A percentile compares a stretch with the other conserved stretches of the same genome.
phyloP scores from a whole-genome alignment of 805 yeast species.

The Isabelozyma pseudorhagii region DNA sequence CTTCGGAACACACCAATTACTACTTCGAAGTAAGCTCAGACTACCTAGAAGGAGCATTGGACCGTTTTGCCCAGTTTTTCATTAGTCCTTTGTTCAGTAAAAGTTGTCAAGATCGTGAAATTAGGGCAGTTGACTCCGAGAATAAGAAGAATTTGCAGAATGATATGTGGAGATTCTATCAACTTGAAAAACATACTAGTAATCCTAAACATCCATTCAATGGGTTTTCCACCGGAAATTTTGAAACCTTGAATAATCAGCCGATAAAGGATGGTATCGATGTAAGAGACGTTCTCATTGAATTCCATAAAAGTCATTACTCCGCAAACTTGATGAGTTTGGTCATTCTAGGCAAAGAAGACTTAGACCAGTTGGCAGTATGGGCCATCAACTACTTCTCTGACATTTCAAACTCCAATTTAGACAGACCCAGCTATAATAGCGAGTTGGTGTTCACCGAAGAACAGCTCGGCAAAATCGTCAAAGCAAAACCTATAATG shows the following conservation, averaged over 20 bases:
- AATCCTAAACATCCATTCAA: conserved; percentile 79
- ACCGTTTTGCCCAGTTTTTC: conserved; percentile 90
- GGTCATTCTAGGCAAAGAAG: conserved; percentile 79
- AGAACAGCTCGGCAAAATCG: conserved; percentile 49
- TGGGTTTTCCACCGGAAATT: conserved; percentile 89
- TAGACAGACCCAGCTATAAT: conserved; percentile 43
- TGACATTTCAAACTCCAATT: conserved; percentile 51
- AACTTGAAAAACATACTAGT: conserved; percentile 72
- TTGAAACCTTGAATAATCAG: conserved; percentile 62
- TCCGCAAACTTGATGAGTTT: conserved; percentile 88
- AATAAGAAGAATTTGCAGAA: conserved; percentile 90
- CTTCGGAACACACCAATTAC: conserved; percentile 85
- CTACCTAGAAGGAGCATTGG: conserved; percentile 81
- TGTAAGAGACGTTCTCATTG: conserved; percentile 76
- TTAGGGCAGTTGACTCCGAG: conserved; percentile 93
- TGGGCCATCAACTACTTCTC: conserved; percentile 72
- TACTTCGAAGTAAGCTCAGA: conserved; percentile 80
- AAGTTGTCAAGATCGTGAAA: conserved; percentile 85
- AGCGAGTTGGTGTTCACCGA: conserved; percentile 45
- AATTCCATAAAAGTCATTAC: conserved; percentile 69
- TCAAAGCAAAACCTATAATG: conserved; percentile 79
- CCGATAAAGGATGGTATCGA: conserved; percentile 64
- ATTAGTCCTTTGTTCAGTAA: conserved; percentile 73
- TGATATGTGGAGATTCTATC: conserved; percentile 86
- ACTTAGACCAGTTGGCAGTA: conserved; percentile 62